phyloP scores from a whole-genome alignment of 2,329 filamentous ascomycete species.

The Fusarium abutilonis region DNA sequence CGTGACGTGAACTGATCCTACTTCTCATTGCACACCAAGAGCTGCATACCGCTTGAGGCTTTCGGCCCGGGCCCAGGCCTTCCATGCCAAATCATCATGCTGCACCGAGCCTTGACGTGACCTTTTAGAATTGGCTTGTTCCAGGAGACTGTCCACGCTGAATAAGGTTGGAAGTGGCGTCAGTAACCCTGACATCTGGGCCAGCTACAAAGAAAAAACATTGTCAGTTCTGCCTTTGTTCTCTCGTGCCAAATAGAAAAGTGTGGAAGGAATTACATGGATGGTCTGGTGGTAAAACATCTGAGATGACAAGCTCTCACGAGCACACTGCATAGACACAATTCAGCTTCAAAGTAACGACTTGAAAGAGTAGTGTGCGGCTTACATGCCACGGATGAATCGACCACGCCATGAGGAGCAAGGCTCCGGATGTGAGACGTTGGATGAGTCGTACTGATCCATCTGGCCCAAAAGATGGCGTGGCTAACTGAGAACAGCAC shows the following conservation, averaged over 20 bases:
- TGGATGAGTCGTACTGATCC: neutral
- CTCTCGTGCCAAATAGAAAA: neutral
- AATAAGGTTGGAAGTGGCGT: neutral
- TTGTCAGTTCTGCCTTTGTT: neutral
- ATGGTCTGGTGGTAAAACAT: neutral
- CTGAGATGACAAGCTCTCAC: neutral
- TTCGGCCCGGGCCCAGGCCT: conserved; percentile 14
- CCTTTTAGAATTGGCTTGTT: neutral
- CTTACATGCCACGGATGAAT: conserved; percentile 4
- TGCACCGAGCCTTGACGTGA: neutral
- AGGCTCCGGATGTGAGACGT: neutral
- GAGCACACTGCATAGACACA: neutral
- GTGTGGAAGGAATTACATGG: neutral
- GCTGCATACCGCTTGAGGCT: neutral
- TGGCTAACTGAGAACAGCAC: conserved; percentile 5
- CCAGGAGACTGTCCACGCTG: neutral
- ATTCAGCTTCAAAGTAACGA: neutral
- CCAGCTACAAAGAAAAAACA: neutral
- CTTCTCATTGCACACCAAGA: rapidly evolving
- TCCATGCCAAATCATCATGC: conserved; percentile 7
- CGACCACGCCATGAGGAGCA: conserved; percentile 15
- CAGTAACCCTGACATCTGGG: neutral
- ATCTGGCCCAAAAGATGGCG: neutral
- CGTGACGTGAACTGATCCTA: neutral
- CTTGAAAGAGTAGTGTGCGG: rapidly evolving